phyloP scores from a whole-genome alignment of 1,284 basidiomycete genomes.

The Omphalotus olearius region DNA sequence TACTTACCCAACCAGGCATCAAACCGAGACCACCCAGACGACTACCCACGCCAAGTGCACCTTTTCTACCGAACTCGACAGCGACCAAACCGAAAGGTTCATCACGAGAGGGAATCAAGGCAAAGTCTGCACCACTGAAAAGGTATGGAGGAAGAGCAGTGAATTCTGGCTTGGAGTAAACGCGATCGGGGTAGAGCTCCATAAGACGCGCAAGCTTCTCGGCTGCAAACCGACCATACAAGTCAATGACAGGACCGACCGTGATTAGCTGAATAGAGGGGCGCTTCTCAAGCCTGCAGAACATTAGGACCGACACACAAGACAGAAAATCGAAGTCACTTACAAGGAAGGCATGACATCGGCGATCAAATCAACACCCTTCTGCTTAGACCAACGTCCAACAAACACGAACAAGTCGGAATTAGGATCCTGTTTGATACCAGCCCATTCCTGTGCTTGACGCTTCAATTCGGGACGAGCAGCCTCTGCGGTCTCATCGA shows the following conservation, averaged over 20 bases:
- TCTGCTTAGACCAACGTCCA: constrained; percentile 95
- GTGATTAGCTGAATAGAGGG: constrained; percentile 82
- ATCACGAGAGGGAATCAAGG: constrained; percentile 89
- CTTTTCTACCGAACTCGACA: constrained; percentile 92
- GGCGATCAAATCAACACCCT: constrained; percentile 92
- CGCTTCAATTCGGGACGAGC: constrained; percentile 86
- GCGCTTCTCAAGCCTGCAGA: constrained; percentile 72
- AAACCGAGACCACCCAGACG: constrained; percentile 90
- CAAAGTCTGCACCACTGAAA: constrained; percentile 92
- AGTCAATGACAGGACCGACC: constrained; percentile 90
- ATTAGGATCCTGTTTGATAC: constrained; percentile 84
- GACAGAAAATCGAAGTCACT: constrained; percentile 27
- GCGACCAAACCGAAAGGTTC: constrained; percentile 94
- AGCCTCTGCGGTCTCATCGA: constrained; percentile 81
- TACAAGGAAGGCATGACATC: constrained; percentile 87
- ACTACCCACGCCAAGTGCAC: constrained; percentile 90
- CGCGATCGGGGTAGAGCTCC: constrained; percentile 91
- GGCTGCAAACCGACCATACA: constrained; percentile 91
- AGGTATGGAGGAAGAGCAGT: constrained; percentile 89
- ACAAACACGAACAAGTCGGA: constrained; percentile 93
- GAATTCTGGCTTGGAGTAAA: constrained; percentile 92
- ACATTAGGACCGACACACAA: constrained; percentile 16
- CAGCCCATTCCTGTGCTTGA: constrained; percentile 92
- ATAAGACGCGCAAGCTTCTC: constrained; percentile 89
- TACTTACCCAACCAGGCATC: constrained; percentile 91